Conservation (phyloP, 129 eudicot genomes). For the Oenanthe sinensis region DNA sequence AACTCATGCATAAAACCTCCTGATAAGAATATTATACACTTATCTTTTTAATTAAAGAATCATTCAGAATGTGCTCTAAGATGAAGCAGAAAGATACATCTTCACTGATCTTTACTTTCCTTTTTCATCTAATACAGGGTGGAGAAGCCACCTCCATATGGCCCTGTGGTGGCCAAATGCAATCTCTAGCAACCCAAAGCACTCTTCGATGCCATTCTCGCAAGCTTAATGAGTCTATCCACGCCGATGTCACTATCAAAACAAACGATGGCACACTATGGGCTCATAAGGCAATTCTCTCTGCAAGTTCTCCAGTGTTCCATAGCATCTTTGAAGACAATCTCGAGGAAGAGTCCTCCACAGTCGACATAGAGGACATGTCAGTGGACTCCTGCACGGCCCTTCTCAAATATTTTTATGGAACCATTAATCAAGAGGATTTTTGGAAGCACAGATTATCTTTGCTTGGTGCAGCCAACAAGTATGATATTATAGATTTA, state of each 20-base stretch:
- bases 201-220: conserved; percentile 62
- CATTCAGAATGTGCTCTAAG: not conserved
- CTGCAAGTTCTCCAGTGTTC: conserved; percentile 91
- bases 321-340: conserved; percentile 72
- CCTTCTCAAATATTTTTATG: conserved; percentile 65
- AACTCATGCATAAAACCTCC: not conserved
- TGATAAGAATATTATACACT: not conserved
- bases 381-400: conserved; percentile 71
- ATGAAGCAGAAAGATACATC: not conserved
- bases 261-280: conserved; percentile 48
- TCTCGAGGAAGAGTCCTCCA: conserved; percentile 78
- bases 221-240: conserved; percentile 72
- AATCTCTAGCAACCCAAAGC: conserved; percentile 48
- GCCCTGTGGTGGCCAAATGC: conserved; percentile 54
- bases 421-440: conserved; percentile 59
- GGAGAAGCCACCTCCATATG: conserved; percentile 77
- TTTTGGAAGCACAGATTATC: conserved; percentile 87
- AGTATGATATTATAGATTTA: conserved; percentile 54
- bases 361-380: conserved; percentile 69
- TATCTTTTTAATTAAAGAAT: not conserved
- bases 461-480: conserved; percentile 75
- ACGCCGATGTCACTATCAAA: conserved; percentile 77
- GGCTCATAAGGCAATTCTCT: conserved; percentile 83
- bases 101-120: not conserved
- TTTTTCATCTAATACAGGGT: conserved; percentile 35